These are phyloP conservation scores for Aspergillus pseudoterreus DNA, from an alignment of 2,329 filamentous ascomycete genomes.

Conservation along the genomic window DNA sequence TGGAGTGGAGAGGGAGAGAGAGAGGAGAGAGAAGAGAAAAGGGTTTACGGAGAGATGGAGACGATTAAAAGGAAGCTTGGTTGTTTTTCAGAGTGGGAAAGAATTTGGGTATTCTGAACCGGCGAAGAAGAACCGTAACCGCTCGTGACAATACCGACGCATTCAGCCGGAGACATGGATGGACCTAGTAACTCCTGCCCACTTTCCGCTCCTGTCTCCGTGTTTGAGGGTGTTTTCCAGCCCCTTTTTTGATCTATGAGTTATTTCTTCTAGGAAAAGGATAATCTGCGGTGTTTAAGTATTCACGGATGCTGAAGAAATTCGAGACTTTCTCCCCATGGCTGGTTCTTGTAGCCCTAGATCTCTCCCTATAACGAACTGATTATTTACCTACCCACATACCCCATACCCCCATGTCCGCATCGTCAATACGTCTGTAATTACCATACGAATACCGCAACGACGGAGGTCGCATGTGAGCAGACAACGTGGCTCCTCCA, in stretches of 20 bases:
- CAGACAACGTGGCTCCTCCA: slow-evolving; percentile 10
- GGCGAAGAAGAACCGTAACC: slow-evolving; percentile 39
- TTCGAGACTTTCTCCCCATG: too few relatives aligned
- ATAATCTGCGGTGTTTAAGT: too few relatives aligned
- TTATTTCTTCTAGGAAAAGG: neutral
- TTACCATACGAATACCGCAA: slow-evolving; percentile 5
- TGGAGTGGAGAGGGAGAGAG: slow-evolving; percentile 30
- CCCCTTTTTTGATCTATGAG: neutral
- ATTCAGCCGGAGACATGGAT: slow-evolving; percentile 27
- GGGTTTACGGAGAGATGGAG: slow-evolving; percentile 32
- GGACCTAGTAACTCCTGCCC: slow-evolving; percentile 6
- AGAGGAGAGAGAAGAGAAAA: slow-evolving; percentile 33
- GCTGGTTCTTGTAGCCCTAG: too few relatives aligned
- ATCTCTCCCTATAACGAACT: neutral
- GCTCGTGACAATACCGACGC: slow-evolving; percentile 33
- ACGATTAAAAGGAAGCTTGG: slow-evolving; percentile 37
- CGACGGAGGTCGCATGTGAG: slow-evolving; percentile 17
- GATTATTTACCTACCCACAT: neutral
- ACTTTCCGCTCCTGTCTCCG: neutral
- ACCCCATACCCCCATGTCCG: neutral
- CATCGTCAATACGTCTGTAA: neutral
- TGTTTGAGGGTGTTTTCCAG: neutral
- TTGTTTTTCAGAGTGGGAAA: slow-evolving; percentile 35
- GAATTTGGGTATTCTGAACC: slow-evolving; percentile 29
- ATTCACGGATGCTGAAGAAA: too few relatives aligned